phyloP scores from a whole-genome alignment of 2,329 filamentous ascomycete genomes.

The Seiridium cupressi region DNA sequence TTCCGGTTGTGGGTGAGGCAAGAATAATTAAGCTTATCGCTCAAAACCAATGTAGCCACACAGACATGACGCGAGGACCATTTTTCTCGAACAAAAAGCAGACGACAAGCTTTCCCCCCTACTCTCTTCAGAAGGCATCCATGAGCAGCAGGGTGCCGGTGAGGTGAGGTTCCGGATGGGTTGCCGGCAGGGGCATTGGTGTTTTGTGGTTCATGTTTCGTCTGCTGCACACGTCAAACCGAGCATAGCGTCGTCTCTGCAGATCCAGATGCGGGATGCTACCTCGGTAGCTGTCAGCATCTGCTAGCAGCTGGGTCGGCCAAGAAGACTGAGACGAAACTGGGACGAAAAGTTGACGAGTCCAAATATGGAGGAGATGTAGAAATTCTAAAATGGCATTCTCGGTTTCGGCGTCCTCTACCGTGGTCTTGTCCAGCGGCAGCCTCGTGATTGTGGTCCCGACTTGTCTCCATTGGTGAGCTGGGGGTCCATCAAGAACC shows the following conservation, averaged over 20 bases:
- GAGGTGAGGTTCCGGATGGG: background rate
- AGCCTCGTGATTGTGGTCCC: too few relatives aligned
- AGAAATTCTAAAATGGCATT: too few relatives aligned
- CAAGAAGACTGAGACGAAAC: too few relatives aligned
- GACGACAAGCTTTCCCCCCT: background rate
- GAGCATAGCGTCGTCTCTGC: background rate
- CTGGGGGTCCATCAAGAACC: too few relatives aligned
- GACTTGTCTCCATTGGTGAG: too few relatives aligned
- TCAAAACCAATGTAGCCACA: background rate
- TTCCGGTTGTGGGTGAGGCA: background rate
- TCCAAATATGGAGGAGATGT: too few relatives aligned
- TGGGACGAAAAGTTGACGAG: too few relatives aligned
- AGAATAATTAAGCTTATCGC: constrained; percentile 5
- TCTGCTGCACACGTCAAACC: background rate
- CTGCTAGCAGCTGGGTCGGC: too few relatives aligned
- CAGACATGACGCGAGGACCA: background rate
- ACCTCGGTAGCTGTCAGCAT: too few relatives aligned
- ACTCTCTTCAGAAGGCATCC: background rate
- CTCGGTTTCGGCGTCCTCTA: too few relatives aligned
- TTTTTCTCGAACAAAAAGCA: background rate
- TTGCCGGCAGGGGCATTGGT: background rate
- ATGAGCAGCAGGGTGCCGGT: background rate
- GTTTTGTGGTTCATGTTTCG: background rate
- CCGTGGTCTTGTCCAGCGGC: too few relatives aligned
- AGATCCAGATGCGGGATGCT: too few relatives aligned